These are phyloP conservation scores for Penicillium turbatum DNA, from an alignment of 495 filamentous ascomycete genomes.

Conservation along the genomic window DNA sequence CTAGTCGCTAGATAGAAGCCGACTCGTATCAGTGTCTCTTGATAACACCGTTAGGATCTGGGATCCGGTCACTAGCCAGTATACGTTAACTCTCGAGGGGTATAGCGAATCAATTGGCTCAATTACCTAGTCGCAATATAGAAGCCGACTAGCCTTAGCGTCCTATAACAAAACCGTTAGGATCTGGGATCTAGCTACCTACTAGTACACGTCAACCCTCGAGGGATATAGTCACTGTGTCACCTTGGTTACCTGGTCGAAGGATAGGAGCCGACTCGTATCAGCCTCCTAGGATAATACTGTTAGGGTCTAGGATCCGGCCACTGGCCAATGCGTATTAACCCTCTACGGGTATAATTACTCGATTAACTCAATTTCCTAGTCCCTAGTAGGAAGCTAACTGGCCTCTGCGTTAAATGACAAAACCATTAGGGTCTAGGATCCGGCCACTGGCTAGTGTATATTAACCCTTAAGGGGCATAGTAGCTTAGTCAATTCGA, in stretches of 20 bases:
- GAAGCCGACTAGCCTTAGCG: constrained; percentile 27
- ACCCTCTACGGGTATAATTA: no score
- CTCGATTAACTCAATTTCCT: no score
- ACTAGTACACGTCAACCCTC: constrained; percentile 14
- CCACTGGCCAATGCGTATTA: constrained; percentile 8
- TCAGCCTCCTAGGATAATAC: constrained; percentile 12
- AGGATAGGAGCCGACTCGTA: constrained; percentile 16
- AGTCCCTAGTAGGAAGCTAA: no score
- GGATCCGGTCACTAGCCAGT: constrained; percentile 65
- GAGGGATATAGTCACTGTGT: constrained; percentile 18
- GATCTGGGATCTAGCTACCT: constrained; percentile 25
- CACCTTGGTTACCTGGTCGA: constrained; percentile 24
- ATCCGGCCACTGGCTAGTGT: constrained; percentile 62
- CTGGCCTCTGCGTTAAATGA: constrained; percentile 11
- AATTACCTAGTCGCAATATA: constrained; percentile 33
- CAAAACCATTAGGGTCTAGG: constrained; percentile 28
- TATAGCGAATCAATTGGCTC: background rate
- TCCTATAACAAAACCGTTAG: constrained; percentile 27
- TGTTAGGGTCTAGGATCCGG: constrained; percentile 18
- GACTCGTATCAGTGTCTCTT: constrained; percentile 8
- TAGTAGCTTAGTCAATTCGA: background rate
- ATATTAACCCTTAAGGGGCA: constrained; percentile 39
- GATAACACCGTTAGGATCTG: constrained; percentile 17
- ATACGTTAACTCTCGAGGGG: constrained; percentile 41
- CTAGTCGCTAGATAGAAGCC: no score